Conservation (phyloP, 495 filamentous ascomycete genomes). For the Elaphomyces granulatus region DNA sequence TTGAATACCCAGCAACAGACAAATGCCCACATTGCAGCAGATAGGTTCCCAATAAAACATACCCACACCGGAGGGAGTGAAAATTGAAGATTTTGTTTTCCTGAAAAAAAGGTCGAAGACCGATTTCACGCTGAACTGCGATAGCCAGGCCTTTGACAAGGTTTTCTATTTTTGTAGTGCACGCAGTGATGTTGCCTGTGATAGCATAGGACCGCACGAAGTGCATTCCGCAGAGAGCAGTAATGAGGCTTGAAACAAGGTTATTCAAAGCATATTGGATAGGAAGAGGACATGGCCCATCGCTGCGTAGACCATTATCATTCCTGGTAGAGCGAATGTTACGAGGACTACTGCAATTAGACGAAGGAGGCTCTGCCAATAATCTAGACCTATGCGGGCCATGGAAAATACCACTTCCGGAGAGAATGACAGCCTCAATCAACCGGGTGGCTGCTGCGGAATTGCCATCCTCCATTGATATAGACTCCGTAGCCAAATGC, state of each 20-base stretch:
- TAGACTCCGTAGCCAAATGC: constrained; percentile 28
- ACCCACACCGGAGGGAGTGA: constrained; percentile 24
- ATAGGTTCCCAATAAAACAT: constrained; percentile 22
- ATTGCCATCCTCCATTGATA: constrained; percentile 24
- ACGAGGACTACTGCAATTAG: neutral
- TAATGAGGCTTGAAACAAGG: constrained; percentile 27
- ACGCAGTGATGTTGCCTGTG: constrained; percentile 1
- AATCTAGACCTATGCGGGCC: neutral
- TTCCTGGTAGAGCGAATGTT: constrained; percentile 11
- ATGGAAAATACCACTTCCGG: constrained; percentile 15
- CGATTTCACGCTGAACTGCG: constrained; percentile 16
- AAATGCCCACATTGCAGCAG: constrained; percentile 22
- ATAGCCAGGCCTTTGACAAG: constrained; percentile 17
- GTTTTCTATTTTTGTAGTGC: constrained; percentile 17
- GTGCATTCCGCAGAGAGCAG: constrained; percentile 30
- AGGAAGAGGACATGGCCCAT: constrained; percentile 22
- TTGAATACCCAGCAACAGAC: constrained; percentile 1
- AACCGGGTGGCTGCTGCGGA: constrained; percentile 22
- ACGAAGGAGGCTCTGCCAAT: neutral
- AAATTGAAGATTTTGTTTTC: constrained; percentile 9
- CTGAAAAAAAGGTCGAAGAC: constrained; percentile 1
- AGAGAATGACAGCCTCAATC: constrained; percentile 26
- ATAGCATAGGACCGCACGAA: constrained; percentile 22
- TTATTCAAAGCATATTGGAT: constrained; percentile 33
- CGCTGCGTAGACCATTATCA: neutral